phyloP scores from a whole-genome alignment of 1,284 basidiomycete genomes.

The Pascua sp. region DNA sequence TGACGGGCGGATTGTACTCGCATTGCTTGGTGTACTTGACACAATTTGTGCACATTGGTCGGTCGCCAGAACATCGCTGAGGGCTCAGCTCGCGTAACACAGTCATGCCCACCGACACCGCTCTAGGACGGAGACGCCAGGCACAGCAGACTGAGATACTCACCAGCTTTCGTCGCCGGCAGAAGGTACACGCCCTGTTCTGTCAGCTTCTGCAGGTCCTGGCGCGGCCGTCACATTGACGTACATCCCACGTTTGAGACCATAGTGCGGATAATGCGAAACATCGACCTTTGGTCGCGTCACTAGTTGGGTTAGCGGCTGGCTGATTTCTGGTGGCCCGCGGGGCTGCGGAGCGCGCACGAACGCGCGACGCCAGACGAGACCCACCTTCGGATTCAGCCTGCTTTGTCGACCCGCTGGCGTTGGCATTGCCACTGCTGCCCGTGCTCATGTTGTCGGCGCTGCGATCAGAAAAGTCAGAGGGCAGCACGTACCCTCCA shows the following conservation, averaged over 20 bases:
- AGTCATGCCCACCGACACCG: neutral
- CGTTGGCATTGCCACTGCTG: too few relatives aligned
- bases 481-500: too few relatives aligned
- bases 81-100: constrained; percentile 8
- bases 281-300: constrained; percentile 13
- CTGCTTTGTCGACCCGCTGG: too few relatives aligned
- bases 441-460: too few relatives aligned
- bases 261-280: constrained; percentile 21
- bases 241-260: constrained; percentile 19
- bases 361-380: too few relatives aligned
- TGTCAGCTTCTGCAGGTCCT: neutral
- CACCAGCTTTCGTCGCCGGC: constrained; percentile 39
- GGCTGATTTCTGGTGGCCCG: too few relatives aligned
- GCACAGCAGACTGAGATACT: constrained; percentile 1
- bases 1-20: constrained; percentile 30
- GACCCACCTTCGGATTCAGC: too few relatives aligned
- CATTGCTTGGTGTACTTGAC: constrained; percentile 38
- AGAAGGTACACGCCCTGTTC: constrained; percentile 41
- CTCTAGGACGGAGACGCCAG: too few relatives aligned
- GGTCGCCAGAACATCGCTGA: constrained; percentile 37
- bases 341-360: too few relatives aligned
- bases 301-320: neutral
- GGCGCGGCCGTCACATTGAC: neutral
- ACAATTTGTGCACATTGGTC: constrained; percentile 37
- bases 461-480: too few relatives aligned